Percentiles rank a stretch among this genome's conserved stretches.
Evolutionary conservation across 306 rosid species (phyloP).

Genomic region (Mimosa bimucronata): DNA sequence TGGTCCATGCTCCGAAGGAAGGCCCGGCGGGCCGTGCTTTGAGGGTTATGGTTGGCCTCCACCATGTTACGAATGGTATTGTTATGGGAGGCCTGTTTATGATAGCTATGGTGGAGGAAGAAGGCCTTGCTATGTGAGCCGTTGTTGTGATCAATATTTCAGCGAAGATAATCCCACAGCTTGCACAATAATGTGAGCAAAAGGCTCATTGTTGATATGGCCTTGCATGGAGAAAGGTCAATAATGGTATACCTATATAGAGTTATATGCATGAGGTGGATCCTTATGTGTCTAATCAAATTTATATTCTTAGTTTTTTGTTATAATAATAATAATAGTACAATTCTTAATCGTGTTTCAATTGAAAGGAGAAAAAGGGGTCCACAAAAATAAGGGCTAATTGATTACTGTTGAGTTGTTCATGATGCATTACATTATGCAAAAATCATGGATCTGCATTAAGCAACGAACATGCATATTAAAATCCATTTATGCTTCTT

Average conservation of each 20-base stretch:
- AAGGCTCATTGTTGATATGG: not conserved
- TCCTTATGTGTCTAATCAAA: not conserved
- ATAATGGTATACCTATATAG: no score
- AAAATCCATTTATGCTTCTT: no score
- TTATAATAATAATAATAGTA: not conserved
- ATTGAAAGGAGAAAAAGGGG: not conserved
- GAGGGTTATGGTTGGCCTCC: no score
- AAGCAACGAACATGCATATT: no score
- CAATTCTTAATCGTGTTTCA: not conserved
- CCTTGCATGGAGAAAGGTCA: not conserved
- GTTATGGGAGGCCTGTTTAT: no score
- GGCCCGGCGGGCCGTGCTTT: no score
- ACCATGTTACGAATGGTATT: no score
- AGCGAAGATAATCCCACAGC: not conserved
- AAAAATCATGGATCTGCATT: no score
- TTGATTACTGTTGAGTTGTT: not conserved
- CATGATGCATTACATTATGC: not conserved
- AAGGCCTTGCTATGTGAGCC: constrained; percentile 40
- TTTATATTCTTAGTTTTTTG: not conserved
- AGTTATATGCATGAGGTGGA: no score
- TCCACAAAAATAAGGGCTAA: not conserved
- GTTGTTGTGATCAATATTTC: constrained; percentile 15
- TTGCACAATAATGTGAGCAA: not conserved
- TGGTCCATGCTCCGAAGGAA: no score
- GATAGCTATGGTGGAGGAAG: constrained; percentile 63